Evolutionary conservation across 164 flowering plant species (phyloP).

Genomic region (Akebia trifoliata): DNA sequence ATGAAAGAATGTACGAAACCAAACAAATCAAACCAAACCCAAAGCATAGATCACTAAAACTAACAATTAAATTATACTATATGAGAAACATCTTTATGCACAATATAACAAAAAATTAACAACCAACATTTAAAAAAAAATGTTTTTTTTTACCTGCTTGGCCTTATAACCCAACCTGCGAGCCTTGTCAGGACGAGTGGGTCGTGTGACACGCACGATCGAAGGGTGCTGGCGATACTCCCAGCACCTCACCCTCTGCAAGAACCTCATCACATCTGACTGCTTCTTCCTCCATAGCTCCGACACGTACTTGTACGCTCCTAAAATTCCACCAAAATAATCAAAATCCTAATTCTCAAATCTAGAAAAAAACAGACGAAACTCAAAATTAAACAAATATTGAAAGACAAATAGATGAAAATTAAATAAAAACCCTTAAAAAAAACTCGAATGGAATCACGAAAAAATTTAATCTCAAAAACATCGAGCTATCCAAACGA

Average conservation of each 20-base stretch:
- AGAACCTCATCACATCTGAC: slow-evolving; percentile 77
- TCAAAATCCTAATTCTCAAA: background rate
- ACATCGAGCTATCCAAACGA: background rate
- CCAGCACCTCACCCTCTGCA: slow-evolving; percentile 83
- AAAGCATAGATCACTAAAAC: too few relatives aligned
- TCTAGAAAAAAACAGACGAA: background rate
- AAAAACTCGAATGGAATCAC: too few relatives aligned
- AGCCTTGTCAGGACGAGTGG: slow-evolving; percentile 45
- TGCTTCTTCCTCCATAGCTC: slow-evolving; percentile 91
- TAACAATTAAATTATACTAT: too few relatives aligned
- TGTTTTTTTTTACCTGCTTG: slow-evolving; percentile 35
- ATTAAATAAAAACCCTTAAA: too few relatives aligned
- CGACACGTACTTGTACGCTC: slow-evolving; percentile 73
- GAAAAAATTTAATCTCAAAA: slow-evolving; percentile 2
- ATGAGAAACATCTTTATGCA: too few relatives aligned
- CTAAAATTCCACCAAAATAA: slow-evolving; percentile 21
- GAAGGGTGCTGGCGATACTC: slow-evolving; percentile 55
- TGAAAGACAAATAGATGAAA: background rate
- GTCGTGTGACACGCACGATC: slow-evolving; percentile 34
- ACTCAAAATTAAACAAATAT: too few relatives aligned
- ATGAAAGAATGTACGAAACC: too few relatives aligned
- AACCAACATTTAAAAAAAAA: too few relatives aligned
- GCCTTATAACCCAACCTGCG: slow-evolving; percentile 48
- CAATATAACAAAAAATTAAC: background rate
- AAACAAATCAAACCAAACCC: too few relatives aligned